Conservation (phyloP, 495 filamentous ascomycete species). For the Neurospora sp. region DNA sequence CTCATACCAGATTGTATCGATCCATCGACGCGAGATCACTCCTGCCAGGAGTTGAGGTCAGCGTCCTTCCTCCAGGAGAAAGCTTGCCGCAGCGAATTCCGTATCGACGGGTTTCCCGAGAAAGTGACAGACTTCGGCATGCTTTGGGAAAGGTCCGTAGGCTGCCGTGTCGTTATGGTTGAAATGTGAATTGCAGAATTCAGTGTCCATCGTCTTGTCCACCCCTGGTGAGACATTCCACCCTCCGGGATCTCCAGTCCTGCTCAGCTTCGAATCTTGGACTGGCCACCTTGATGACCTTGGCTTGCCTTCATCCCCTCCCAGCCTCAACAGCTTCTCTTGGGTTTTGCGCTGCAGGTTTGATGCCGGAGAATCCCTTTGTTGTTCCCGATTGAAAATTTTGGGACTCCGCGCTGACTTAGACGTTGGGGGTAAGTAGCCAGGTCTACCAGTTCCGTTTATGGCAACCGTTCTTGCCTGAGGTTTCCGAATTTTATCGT, state of each 20-base stretch:
- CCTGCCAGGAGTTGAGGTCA: not conserved
- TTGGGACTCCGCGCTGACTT: no score
- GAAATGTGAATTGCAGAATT: not conserved
- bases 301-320: not conserved
- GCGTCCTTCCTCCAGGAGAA: not conserved
- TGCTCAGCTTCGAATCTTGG: not conserved
- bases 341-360: not conserved
- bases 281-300: not conserved
- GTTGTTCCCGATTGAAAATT: no score
- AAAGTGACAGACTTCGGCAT: not conserved
- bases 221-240: not conserved
- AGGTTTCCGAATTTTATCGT: no score
- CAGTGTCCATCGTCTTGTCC: not conserved
- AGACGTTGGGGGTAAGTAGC: no score
- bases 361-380: no score
- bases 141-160: not conserved
- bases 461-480: no score
- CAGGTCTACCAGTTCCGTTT: no score
- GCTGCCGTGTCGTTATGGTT: not conserved
- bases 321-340: not conserved
- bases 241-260: not conserved
- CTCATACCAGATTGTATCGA: not conserved
- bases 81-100: not conserved
- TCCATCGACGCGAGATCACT: not conserved
- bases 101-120: not conserved